Evolutionary conservation across 169 alveolate genomes (phyloP).

Genomic region (Sarcocystis neurona): DNA sequence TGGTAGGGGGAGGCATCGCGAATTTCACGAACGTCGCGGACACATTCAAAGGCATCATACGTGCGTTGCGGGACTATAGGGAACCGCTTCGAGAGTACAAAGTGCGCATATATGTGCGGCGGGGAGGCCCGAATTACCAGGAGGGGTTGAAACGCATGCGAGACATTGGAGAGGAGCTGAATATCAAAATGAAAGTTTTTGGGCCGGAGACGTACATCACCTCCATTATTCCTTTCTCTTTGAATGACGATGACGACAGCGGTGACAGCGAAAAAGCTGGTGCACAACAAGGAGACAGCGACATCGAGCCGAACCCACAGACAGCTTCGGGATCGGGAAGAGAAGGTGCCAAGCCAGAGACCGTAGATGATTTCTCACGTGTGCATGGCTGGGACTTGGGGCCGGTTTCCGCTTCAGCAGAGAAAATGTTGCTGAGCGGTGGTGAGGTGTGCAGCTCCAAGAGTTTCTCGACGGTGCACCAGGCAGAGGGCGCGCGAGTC

Average conservation of each 20-base stretch:
- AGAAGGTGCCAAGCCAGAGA: no score
- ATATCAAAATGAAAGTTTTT: slow-evolving; percentile 63
- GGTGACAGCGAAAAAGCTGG: not conserved
- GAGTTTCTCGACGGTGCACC: no score
- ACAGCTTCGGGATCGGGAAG: no score
- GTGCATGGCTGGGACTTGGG: no score
- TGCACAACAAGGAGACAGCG: not conserved
- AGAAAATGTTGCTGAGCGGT: no score
- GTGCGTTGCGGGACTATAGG: slow-evolving; percentile 28
- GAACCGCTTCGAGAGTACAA: slow-evolving; percentile 38
- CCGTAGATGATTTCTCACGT: no score
- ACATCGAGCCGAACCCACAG: no score
- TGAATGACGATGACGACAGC: slow-evolving; percentile 6
- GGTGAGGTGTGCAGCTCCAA: no score
- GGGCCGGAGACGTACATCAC: slow-evolving; percentile 77
- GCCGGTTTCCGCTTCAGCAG: no score
- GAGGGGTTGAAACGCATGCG: slow-evolving; percentile 68
- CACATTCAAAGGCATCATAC: slow-evolving; percentile 60
- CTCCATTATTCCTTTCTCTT: slow-evolving; percentile 56
- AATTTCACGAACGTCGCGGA: slow-evolving; percentile 72
- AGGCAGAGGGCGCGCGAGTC: no score
- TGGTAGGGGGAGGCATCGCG: slow-evolving; percentile 74
- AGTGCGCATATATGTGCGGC: slow-evolving; percentile 65
- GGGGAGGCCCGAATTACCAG: slow-evolving; percentile 70
- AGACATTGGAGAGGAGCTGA: slow-evolving; percentile 66